Percentiles rank a stretch among this genome's conserved stretches.
These are phyloP conservation scores for Arabidopsis suecica DNA, from an alignment of 345 rosid genomes.

Conservation along the genomic window DNA sequence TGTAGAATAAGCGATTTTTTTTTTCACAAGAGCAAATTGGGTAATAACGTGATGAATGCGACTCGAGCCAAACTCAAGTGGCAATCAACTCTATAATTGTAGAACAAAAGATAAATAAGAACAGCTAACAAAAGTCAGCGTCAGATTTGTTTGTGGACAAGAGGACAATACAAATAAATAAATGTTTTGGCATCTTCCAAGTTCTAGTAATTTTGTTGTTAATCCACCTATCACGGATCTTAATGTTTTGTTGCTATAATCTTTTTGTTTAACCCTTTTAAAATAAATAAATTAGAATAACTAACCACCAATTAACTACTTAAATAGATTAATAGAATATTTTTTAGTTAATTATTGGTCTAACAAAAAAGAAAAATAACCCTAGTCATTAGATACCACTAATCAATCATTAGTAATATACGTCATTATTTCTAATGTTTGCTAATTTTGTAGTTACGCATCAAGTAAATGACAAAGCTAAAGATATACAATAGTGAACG, in stretches of 20 bases:
- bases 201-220: slow-evolving; percentile 32
- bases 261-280: neutral
- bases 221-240: slow-evolving; percentile 34
- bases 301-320: slow-evolving; percentile 3
- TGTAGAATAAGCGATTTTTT: neutral
- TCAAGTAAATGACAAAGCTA: neutral
- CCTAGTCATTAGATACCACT: neutral
- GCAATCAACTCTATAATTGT: neutral
- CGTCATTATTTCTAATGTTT: neutral
- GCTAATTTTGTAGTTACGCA: neutral
- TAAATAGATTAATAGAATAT: neutral
- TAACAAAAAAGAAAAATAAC: neutral
- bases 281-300: neutral
- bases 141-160: slow-evolving; percentile 31
- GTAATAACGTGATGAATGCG: slow-evolving; percentile 28
- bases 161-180: slow-evolving; percentile 20
- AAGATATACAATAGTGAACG: neutral
- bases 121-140: slow-evolving; percentile 31
- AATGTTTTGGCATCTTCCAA: slow-evolving; percentile 17
- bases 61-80: slow-evolving; percentile 21
- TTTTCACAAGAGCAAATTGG: neutral
- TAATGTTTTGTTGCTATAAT: slow-evolving; percentile 23
- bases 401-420: neutral
- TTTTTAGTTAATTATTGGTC: neutral
- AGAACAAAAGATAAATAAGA: slow-evolving; percentile 4